Base-by-base conservation (phyloP, 2,329 filamentous ascomycete species). In the Emergomyces pasteurianus region DNA sequence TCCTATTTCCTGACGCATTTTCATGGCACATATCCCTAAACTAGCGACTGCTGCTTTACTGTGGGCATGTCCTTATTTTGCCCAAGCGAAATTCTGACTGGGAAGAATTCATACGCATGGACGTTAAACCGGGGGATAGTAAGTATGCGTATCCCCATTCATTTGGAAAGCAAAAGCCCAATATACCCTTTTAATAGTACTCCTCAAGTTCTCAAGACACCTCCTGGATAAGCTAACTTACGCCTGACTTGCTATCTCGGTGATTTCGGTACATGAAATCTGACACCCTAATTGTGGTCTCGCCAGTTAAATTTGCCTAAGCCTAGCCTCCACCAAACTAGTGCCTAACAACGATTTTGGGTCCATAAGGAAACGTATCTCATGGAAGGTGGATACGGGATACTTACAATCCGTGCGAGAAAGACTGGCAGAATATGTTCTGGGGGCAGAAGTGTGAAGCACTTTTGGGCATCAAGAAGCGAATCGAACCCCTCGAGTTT, bases 401-500 rank as follows among this genome's bases (percentile, higher is more conserved):
- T n/a, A n/a, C n/a, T n/a, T n/a, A n/a, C n/a, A n/a, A n/a, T n/a
- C n/a, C n/a, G n/a, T n/a, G n/a, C n/a, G n/a, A n/a, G n/a, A n/a
- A n/a, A n/a, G n/a, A 31, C 31, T 31, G 7, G 31, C 31, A 31
- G 31, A 3, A 31, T 31, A 7, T 31, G 31, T 31, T 31, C 31
- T 7, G 31, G 31, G 31, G 31, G 31, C 31, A 31, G 31, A 31
- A 7, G 8, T 36, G 82, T 63, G 65, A 72, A 16, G 71, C 72
- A 1, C 67, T 82, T 3, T 64, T 78, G 0, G 53, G 66, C 14
- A 78, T 82, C 58, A 82, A 83, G 69, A 70, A 71, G 14, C 52
- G 63, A 0, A 67, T 79, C n/a, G 80, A 83, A 31, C 31, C 62
- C 80, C 0, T 60, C 69, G 0, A 78, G 80, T 58, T 71, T 81